Base-by-base conservation (phyloP, 805 yeast genomes). In the Candida montana region DNA sequence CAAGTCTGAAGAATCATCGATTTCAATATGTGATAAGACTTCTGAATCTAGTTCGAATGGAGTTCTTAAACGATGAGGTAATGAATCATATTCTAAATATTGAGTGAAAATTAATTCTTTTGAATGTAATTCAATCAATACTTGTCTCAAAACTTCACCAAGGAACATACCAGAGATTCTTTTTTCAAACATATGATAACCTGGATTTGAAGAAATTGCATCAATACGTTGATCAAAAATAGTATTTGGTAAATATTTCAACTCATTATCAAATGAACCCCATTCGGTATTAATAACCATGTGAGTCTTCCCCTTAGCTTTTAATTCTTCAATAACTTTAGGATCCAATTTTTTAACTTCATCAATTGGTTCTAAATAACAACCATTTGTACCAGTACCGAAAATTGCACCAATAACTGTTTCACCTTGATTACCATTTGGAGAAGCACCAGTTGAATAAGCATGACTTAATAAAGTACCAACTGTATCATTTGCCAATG, bases 321-420 rank as follows among this genome's bases (percentile, higher is more conserved):
- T 39, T 53, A 74, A 63, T 17, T 58, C 59, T 20, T 56, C 63
- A 35, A 63, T 62, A 12, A 63, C 42, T 27, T 67, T 63, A 3
- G 74, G 70, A n/a, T 79, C 76, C 47, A 90, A 69, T 64, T 93
- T 91, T 41, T 75, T 75, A 52, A 93, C 85, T 41, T 81, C 75
- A 32, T 76, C 80, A 39, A 89, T 61, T 42, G 77, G 72, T 64
- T 91, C 99, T 59, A 77, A 72, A 64, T 93, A 91, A 13, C 96
- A 96, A 47, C 97, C 97, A 63, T 91, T 91, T 23, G 98, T 91
- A 59, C 99, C 99, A 2, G 99, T 93, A 51, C 99, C 99, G 57
- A 90, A 87, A 49, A 91, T 91, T 47, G 90, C 81, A 37, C 99
- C 98, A 50, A 90, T 71, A 8, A 84, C 74, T 9, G 97, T 86